Evolutionary conservation across 2,329 filamentous ascomycete genomes (phyloP), one percentile per base, ranked within the genome.

Genomic region (Alternaria burnsii): DNA sequence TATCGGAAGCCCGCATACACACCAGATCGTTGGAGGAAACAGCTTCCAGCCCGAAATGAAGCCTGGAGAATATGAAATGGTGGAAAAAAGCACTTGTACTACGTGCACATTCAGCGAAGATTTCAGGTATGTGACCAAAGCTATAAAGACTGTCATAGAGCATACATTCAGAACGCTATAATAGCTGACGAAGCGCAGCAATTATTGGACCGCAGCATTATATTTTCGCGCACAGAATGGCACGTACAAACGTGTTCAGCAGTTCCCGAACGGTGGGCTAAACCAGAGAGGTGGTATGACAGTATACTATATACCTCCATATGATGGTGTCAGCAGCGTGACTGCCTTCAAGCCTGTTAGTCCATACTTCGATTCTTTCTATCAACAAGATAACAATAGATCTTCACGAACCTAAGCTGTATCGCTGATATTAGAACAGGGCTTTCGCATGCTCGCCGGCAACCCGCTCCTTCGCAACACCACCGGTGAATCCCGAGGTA

Each of bases 371-470:
- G 12, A 1, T 20, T 20, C 20, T 22, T 36, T 14, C n/a, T 26
- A 14, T 14, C 12, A 3, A 42, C 1, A 4, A 11, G 20, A 18
- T 5, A 30, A 18, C 30, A n/a, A 8, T 5, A 22, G 2, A 3
- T n/a, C 32, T 16, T 30, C 8, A 11, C 14, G 1, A 14, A 46
- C 14, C 18, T 9, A 36, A 8, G 4, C 11, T 5, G 12, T 3
- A 4, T 36, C 7, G 18, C 32, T 58, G 16, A 52, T 16, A 16
- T 11, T 3, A 22, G 12, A 16, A n/a, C 16, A 58, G 55, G 69
- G 82, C 10, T 83, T 83, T 76, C 79, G 82, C 43, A 83, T 83
- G 81, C 78, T 83, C 14, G 76, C 80, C 11, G 82, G 82, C 26
- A 78, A 83, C 47, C 75, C 78, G 3, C 69, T 55, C 5, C 54